A percentile compares a stretch with the other conserved stretches of the same genome.
Evolutionary conservation across 2,329 filamentous ascomycete genomes (phyloP).

Genomic region (Tolypocladium sp.): DNA sequence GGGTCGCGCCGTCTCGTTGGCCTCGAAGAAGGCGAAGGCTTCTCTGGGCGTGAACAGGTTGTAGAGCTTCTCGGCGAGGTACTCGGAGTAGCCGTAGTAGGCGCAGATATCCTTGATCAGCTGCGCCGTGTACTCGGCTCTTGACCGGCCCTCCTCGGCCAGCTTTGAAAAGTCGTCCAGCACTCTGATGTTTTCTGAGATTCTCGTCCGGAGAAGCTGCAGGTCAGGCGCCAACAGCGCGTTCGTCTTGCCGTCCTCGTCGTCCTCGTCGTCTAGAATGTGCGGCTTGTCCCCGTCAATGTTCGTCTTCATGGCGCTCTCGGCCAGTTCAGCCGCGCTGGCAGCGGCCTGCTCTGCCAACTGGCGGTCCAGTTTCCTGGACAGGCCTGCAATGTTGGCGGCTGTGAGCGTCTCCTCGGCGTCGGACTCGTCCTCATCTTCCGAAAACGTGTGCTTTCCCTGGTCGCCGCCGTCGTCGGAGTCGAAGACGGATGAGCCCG

Average conservation of each 20-base stretch:
- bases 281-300: slow-evolving; percentile 69
- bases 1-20: slow-evolving; percentile 89
- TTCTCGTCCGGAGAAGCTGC: slow-evolving; percentile 76
- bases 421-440: slow-evolving; percentile 84
- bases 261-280: slow-evolving; percentile 56
- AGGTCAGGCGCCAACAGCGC: slow-evolving; percentile 76
- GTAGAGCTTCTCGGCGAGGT: slow-evolving; percentile 92
- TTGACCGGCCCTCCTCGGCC: slow-evolving; percentile 68
- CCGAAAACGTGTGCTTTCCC: slow-evolving; percentile 72
- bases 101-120: slow-evolving; percentile 86
- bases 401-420: slow-evolving; percentile 86
- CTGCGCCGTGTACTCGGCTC: slow-evolving; percentile 80
- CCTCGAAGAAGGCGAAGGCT: slow-evolving; percentile 97
- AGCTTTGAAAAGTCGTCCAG: slow-evolving; percentile 81
- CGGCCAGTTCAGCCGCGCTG: slow-evolving; percentile 76
- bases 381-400: slow-evolving; percentile 90
- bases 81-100: slow-evolving; percentile 94
- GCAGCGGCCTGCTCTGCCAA: slow-evolving; percentile 71
- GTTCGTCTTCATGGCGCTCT: slow-evolving; percentile 85
- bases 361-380: slow-evolving; percentile 72
- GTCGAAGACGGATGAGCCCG: slow-evolving; percentile 55
- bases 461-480: slow-evolving; percentile 53
- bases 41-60: slow-evolving; percentile 86
- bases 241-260: slow-evolving; percentile 47
- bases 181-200: slow-evolving; percentile 88